Conservation (phyloP, 805 yeast genomes). For the Teunomyces kruisii region DNA sequence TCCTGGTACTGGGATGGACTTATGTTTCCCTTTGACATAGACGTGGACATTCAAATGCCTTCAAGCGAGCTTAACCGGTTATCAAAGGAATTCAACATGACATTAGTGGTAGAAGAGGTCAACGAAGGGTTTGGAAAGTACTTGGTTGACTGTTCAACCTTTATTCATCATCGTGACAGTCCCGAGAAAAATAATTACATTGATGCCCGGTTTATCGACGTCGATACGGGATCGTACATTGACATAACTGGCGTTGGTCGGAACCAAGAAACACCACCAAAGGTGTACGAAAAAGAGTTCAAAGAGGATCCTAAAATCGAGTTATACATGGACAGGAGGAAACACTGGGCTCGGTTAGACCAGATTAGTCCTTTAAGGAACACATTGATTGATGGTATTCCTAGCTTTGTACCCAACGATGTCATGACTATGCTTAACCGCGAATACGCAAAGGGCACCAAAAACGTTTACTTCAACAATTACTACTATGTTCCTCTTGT, state of each 20-base stretch:
- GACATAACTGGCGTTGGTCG: conserved; percentile 41
- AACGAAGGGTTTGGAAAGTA: conserved; percentile 57
- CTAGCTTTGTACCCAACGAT: conserved; percentile 54
- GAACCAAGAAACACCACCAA: conserved; percentile 7
- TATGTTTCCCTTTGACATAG: conserved; percentile 29
- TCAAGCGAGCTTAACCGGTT: conserved; percentile 23
- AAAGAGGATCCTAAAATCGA: conserved; percentile 20
- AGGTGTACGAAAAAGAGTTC: conserved; percentile 10
- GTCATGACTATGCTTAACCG: conserved; percentile 38
- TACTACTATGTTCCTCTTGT: conserved; percentile 45
- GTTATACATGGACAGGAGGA: conserved; percentile 40
- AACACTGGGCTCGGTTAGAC: conserved; percentile 28
- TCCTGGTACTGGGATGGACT: conserved; percentile 32
- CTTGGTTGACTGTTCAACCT: conserved; percentile 36
- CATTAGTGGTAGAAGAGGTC: conserved; percentile 22
- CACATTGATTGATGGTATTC: conserved; percentile 47
- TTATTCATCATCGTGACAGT: conserved; percentile 15
- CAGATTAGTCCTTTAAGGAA: conserved; percentile 45
- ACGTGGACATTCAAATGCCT: conserved; percentile 28
- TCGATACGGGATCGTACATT: conserved; percentile 43
- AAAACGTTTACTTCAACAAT: conserved; percentile 30
- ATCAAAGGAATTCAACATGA: conserved; percentile 19
- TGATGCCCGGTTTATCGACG: conserved; percentile 55
- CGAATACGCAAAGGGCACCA: conserved; percentile 45
- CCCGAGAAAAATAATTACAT: conserved; percentile 39